These are phyloP conservation scores for Talaromyces islandicus DNA, from an alignment of 2,329 filamentous ascomycete species.

Conservation along the genomic window DNA sequence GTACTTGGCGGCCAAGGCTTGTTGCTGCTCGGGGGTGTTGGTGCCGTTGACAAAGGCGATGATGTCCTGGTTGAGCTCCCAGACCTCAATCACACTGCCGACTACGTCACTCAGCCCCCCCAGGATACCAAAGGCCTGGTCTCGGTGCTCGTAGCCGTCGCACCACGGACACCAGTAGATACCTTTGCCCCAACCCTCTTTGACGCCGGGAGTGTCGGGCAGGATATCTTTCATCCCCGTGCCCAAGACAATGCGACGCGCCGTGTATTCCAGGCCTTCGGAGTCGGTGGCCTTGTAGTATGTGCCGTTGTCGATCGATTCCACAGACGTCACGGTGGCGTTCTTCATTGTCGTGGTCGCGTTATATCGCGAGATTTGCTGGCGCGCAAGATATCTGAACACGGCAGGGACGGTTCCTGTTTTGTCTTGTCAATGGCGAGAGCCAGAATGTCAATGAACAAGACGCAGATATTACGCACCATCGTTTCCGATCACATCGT, in stretches of 20 bases:
- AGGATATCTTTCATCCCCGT: constrained; percentile 54
- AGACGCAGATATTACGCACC: constrained; percentile 32
- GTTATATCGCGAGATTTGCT: constrained; percentile 48
- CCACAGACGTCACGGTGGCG: constrained; percentile 43
- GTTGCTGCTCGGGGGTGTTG: constrained; percentile 41
- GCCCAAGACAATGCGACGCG: constrained; percentile 52
- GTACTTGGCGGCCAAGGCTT: constrained; percentile 32
- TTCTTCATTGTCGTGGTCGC: constrained; percentile 43
- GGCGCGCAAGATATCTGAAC: constrained; percentile 50
- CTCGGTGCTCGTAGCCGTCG: constrained; percentile 56
- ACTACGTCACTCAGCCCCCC: constrained; percentile 41
- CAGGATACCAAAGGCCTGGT: constrained; percentile 53
- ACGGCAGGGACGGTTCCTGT: constrained; percentile 50
- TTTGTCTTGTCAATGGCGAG: neutral
- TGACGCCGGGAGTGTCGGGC: constrained; percentile 49
- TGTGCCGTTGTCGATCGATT: constrained; percentile 30
- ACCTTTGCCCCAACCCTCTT: constrained; percentile 53
- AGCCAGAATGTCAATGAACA: neutral
- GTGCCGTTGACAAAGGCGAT: constrained; percentile 57
- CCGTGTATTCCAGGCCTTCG: constrained; percentile 32
- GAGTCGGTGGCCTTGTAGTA: constrained; percentile 42
- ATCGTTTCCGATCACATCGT: constrained; percentile 57
- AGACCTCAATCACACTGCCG: constrained; percentile 45
- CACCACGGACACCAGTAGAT: constrained; percentile 63
- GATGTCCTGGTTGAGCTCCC: constrained; percentile 51